Base-by-base conservation (phyloP, 441 rosid genomes). In the Erysimum cheiri region DNA sequence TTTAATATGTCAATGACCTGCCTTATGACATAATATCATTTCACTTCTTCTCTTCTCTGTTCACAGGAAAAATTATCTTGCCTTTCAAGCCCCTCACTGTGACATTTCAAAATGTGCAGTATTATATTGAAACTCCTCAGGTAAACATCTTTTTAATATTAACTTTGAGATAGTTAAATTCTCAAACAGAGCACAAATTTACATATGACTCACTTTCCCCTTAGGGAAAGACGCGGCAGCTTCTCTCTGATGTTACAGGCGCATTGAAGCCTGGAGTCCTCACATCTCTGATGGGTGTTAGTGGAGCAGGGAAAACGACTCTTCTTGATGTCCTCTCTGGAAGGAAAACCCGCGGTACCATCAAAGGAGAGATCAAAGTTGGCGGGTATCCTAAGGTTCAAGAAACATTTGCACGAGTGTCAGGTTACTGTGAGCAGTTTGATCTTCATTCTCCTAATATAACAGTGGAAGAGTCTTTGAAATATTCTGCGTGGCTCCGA, bases 271-370 rank as follows among this genome's bases (percentile, higher is more conserved):
- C 97, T 5, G 98, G 98, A 10, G 87, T 93, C 71, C 92, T 93
- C n/a, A 89, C 95, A 14, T 91, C 98, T 48, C 64, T 91, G 53
- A 91, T 93, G 92, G 98, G 98, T 31, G 91, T 88, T 15, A 93
- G 96, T 65, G 98, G 97, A 22, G 96, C 97, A 8, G 97, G 97
- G 8, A 93, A 89, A 71, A 89, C 95, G 43, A 89, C 95, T 46
- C 79, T 89, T 37, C 81, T 85, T 82, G 95, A 89, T 62, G 95
- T 85, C 2, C 74, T 89, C 49, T 85, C 92, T 37, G 92, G 95
- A 36, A 80, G 92, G 68, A 85, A 86, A 78, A 88, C 89, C n/a
- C 80, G 83, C 4, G 94, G 94, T 49, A 67, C 54, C 37, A 77
- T 84, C 8, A 78, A 80, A 10, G 94, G 94, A 33, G 60, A 64